These are phyloP conservation scores for Rhododendron ovatum DNA, from an alignment of 148 eudicot species.

Conservation along the genomic window DNA sequence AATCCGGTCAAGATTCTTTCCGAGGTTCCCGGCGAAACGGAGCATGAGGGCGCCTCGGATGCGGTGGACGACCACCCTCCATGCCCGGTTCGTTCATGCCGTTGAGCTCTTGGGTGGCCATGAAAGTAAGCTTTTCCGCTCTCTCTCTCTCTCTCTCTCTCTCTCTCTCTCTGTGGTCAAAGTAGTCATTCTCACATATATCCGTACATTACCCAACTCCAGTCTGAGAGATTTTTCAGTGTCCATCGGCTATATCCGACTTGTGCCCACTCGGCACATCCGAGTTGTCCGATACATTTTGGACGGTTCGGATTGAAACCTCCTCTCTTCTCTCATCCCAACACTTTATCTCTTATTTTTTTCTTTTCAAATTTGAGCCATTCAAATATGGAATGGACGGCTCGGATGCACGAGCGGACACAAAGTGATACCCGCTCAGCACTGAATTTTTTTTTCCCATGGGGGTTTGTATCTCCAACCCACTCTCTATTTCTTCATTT, in stretches of 20 bases:
- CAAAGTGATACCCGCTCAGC: too few relatives aligned
- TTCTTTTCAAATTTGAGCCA: too few relatives aligned
- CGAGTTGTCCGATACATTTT: too few relatives aligned
- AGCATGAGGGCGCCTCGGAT: slow-evolving; percentile 96
- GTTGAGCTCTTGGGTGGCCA: slow-evolving; percentile 98
- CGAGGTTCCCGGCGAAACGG: slow-evolving; percentile 74
- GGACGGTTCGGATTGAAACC: too few relatives aligned
- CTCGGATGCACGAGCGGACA: too few relatives aligned
- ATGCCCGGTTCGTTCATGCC: slow-evolving; percentile 91
- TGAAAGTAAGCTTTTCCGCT: slow-evolving; percentile 52
- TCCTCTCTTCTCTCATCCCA: too few relatives aligned
- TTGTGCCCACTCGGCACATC: too few relatives aligned
- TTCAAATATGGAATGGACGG: too few relatives aligned
- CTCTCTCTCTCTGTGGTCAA: not conserved
- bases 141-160: not conserved
- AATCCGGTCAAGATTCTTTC: slow-evolving; percentile 58
- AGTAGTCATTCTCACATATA: not conserved
- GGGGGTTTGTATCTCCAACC: not conserved
- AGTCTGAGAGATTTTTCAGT: too few relatives aligned
- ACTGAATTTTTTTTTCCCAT: too few relatives aligned
- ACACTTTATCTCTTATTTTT: too few relatives aligned
- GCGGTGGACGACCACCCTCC: slow-evolving; percentile 95
- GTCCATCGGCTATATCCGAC: too few relatives aligned
- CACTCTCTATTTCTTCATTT: not conserved
- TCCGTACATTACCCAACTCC: not conserved